These are phyloP conservation scores for Gigaspora rosea DNA, from an alignment of 192 early-diverging fungal species.

Conservation along the genomic window DNA sequence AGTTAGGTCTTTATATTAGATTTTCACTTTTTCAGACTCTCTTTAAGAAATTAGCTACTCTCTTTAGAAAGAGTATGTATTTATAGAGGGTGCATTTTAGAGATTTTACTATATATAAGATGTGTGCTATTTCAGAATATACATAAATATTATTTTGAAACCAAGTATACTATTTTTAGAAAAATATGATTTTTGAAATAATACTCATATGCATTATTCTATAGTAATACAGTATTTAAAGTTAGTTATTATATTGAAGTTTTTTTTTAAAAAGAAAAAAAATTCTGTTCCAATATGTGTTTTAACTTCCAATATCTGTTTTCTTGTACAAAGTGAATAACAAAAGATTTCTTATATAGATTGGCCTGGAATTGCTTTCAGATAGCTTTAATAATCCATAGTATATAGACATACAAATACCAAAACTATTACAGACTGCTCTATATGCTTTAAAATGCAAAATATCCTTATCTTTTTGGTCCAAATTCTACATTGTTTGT, in stretches of 20 bases:
- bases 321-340: background rate
- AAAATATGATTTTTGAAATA: too few species aligned
- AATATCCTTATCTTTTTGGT: constrained; percentile 8
- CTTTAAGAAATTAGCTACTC: too few species aligned
- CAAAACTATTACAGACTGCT: constrained; percentile 30
- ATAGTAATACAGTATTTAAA: background rate
- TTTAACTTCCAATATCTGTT: background rate
- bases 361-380: background rate
- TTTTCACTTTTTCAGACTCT: too few species aligned
- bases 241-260: background rate
- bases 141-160: too few species aligned
- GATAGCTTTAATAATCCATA: constrained; percentile 18
- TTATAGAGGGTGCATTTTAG: too few species aligned
- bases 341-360: background rate
- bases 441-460: background rate
- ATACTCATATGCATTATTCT: too few species aligned
- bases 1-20: too few species aligned
- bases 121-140: too few species aligned
- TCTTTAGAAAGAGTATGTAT: too few species aligned
- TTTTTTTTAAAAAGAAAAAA: background rate
- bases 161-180: too few species aligned
- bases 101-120: too few species aligned
- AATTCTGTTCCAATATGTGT: background rate
- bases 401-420: constrained; percentile 30
- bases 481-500: constrained; percentile 22